Base-by-base conservation (phyloP, 2,329 filamentous ascomycete species). In the Trichoderma guizhouense region DNA sequence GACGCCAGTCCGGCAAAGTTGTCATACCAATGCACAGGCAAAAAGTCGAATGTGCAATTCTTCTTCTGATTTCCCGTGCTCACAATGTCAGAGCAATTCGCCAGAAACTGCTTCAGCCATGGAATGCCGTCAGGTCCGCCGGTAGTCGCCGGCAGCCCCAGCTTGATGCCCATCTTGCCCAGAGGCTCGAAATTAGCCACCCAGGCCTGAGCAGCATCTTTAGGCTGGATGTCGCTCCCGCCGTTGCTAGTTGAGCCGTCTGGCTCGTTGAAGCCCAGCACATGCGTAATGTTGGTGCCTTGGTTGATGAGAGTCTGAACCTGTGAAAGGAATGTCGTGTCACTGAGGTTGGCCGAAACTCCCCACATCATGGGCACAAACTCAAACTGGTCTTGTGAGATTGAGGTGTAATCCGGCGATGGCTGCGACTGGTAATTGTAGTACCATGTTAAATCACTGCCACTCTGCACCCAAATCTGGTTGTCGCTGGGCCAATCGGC, bases 331-430 rank as follows among this genome's bases (percentile, higher is more conserved):
- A 95, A 95, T 0, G 85, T 83, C 0, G 86, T 89, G 77, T 88
- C 85, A 70, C 84, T 82, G 32, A 82, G 79, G 71, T 85, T 78
- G 14, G 80, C 72, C 4, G 84, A 82, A 11, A 88, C 83, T 36
- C 92, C 92, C 91, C 91, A 95, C 72, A 94, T 87, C 92, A 94
- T 94, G 65, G 93, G 93, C 1, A 95, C 90, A 80, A 93, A 96
- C 79, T 93, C 86, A 75, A 95, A 88, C 15, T 85, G 80, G 15
- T 84, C 82, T 75, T 90, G 87, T 0, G 85, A 76, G 34, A 84
- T 77, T 64, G 84, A 80, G 53, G 80, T 74, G 78, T 86, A 91
- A 55, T 82, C 82, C 0, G 84, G 73, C 0, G 90, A 88, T 1
- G 92, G 92, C 4, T 80, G 78, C 24, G 84, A 77, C 30, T 82